Base-by-base conservation (phyloP, 2,329 filamentous ascomycete species). In the Diaporthe capsici region DNA sequence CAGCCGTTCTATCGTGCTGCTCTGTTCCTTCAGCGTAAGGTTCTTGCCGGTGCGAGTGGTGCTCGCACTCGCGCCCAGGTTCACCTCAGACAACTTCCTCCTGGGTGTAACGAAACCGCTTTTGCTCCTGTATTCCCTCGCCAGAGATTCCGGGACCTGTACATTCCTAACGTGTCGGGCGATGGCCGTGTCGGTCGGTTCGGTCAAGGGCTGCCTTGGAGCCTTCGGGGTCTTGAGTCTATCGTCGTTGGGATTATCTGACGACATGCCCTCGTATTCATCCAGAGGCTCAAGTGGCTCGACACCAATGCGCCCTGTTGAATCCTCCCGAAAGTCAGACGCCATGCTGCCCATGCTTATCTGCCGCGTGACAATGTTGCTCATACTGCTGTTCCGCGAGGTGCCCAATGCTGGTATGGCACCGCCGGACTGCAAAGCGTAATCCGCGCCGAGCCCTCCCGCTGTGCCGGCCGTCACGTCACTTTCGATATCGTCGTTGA, bases 11-110 rank as follows among this genome's bases (percentile, higher is more conserved):
- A 99, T 98, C 20, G 96, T 98, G 84, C 94, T 98, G 82, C 96
- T 98, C 84, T 99, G 97, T 84, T 99, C 97, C 83, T 98, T 98
- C 55, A 99, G 87, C 0, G 97, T 98, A 84, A 99, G 87, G 79
- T 91, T 94, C 81, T 90, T 92, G 28, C 92, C 92, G 60, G 89
- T 88, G 58, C 91, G 88, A 0, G 88, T 88, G 37, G 89, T 88
- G 12, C 86, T 85, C 4, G 87, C 86, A 28, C 84, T 85, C 20
- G 86, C 82, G n/a, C 73, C 57, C 42, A 88, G 87, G 76, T 92
- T 92, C 74, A 92, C 83, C 49, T 86, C 86, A 2, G 88, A 86
- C 15, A 86, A 84, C 78, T 89, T 89, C 34, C 87, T 84, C 71
- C 51, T 75, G 49, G 91, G 90, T 8, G 91, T 94, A 10, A 89